A percentile compares a stretch with the other conserved stretches of the same genome.
Evolutionary conservation across 2,329 filamentous ascomycete genomes (phyloP).

Genomic region (Rasamsonia emersonii): DNA sequence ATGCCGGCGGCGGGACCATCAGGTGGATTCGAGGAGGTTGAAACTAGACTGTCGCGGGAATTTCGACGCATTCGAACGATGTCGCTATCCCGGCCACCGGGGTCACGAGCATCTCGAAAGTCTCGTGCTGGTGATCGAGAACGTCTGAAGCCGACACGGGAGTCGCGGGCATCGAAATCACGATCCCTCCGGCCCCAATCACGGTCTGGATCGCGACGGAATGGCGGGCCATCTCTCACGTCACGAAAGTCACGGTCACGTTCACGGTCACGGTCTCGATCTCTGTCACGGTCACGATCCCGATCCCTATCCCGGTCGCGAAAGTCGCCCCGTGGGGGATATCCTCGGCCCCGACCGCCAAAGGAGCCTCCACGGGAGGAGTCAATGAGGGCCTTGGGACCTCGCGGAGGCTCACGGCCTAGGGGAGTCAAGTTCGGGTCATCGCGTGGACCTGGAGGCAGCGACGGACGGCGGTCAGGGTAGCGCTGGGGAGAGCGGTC

Average conservation of each 20-base stretch:
- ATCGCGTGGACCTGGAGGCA: conserved; percentile 52
- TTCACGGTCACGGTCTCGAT: conserved; percentile 31
- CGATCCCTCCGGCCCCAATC: conserved; percentile 40
- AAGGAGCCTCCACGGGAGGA: conserved; percentile 46
- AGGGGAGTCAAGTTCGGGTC: conserved; percentile 48
- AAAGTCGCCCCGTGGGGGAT: conserved; percentile 52
- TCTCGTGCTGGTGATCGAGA: conserved; percentile 34
- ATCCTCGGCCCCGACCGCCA: conserved; percentile 51
- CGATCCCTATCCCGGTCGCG: conserved; percentile 39
- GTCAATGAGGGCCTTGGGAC: conserved; percentile 70
- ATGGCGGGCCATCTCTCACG: conserved; percentile 25
- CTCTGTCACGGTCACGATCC: conserved; percentile 28
- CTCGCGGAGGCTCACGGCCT: conserved; percentile 66
- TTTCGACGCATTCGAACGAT: conserved; percentile 33
- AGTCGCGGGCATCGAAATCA: conserved; percentile 37
- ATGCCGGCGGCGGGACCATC: conserved; percentile 28
- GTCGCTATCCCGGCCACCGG: conserved; percentile 28
- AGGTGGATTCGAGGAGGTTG: conserved; percentile 25
- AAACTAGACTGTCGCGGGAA: conserved; percentile 35
- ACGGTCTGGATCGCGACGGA: conserved; percentile 34
- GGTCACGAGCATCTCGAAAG: conserved; percentile 31
- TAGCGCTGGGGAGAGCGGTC: conserved; percentile 66
- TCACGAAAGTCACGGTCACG: conserved; percentile 21
- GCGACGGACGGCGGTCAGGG: conserved; percentile 62
- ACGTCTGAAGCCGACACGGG: conserved; percentile 36